Evolutionary conservation across 2,329 filamentous ascomycete species (phyloP).

Genomic region (Clonostachys solani): DNA sequence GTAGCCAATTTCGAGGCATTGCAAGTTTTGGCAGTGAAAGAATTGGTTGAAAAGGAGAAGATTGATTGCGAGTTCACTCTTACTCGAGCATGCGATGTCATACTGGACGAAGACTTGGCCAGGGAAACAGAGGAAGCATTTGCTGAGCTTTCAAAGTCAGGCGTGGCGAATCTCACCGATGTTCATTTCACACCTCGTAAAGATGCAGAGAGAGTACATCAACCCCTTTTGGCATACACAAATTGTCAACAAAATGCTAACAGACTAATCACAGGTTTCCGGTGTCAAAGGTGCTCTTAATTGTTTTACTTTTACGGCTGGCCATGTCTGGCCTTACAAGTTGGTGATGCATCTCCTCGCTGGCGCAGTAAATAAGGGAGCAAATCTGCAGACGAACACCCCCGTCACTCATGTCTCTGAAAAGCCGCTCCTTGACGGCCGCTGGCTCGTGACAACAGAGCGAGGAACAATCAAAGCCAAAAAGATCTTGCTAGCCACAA

Average conservation of each 20-base stretch:
- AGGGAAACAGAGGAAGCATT: constrained; percentile 16
- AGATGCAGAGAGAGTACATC: constrained; percentile 15
- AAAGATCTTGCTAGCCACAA: not conserved
- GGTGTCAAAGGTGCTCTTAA: constrained; percentile 16
- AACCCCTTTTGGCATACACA: not conserved
- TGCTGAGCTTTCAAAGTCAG: constrained; percentile 19
- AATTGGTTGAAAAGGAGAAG: constrained; percentile 3
- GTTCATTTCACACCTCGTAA: constrained; percentile 18
- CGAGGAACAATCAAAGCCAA: not conserved
- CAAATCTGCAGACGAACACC: not conserved
- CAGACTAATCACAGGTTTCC: constrained; percentile 9
- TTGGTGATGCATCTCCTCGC: constrained; percentile 7
- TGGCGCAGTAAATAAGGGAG: constrained; percentile 1
- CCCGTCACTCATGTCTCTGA: not conserved
- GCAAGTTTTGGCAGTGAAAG: constrained; percentile 18
- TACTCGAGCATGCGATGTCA: constrained; percentile 30
- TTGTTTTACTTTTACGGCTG: constrained; percentile 9
- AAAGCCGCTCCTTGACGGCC: not conserved
- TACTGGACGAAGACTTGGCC: constrained; percentile 14
- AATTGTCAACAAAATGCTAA: not conserved
- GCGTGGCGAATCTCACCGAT: constrained; percentile 8
- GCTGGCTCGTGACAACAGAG: not conserved
- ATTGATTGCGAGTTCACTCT: constrained; percentile 41
- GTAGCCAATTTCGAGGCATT: constrained; percentile 12
- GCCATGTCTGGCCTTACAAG: constrained; percentile 9